These are phyloP conservation scores for Houttuynia cordata DNA, from an alignment of 164 flowering plant species.

Conservation along the genomic window DNA sequence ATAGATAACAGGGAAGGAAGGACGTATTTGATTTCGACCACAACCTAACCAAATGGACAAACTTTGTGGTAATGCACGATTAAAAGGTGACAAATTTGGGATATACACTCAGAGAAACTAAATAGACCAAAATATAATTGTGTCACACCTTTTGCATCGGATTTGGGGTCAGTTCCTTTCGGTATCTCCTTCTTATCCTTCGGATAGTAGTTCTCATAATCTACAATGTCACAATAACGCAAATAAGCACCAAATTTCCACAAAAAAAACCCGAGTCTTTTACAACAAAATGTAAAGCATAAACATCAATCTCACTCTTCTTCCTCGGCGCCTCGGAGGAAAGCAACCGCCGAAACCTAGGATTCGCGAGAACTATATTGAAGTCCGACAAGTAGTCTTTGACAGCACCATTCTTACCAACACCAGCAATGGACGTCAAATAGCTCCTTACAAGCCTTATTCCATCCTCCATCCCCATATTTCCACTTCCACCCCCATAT, in stretches of 20 bases:
- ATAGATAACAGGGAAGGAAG: no score
- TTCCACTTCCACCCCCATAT: not conserved
- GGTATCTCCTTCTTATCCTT: slow-evolving; percentile 72
- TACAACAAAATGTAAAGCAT: not conserved
- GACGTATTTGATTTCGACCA: no score
- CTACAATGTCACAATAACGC: slow-evolving; percentile 16
- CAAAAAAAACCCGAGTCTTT: not conserved
- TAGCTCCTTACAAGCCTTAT: slow-evolving; percentile 48
- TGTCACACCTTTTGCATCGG: slow-evolving; percentile 57
- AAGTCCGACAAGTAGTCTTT: slow-evolving; percentile 25
- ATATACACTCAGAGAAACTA: no score
- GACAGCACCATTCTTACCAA: slow-evolving; percentile 12
- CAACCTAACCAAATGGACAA: no score
- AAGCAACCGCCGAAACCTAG: slow-evolving; percentile 35
- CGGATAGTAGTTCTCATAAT: slow-evolving; percentile 73
- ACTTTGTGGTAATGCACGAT: not conserved
- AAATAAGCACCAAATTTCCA: not conserved
- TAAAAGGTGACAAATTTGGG: no score
- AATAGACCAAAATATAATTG: no score
- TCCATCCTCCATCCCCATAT: slow-evolving; percentile 10
- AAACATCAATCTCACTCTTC: slow-evolving; percentile 40
- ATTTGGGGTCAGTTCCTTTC: slow-evolving; percentile 39
- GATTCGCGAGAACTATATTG: slow-evolving; percentile 30
- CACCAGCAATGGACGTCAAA: slow-evolving; percentile 42
- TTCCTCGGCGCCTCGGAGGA: slow-evolving; percentile 68